Base-by-base conservation (phyloP, 208 protist genomes). In the Phytomonas sp. region DNA sequence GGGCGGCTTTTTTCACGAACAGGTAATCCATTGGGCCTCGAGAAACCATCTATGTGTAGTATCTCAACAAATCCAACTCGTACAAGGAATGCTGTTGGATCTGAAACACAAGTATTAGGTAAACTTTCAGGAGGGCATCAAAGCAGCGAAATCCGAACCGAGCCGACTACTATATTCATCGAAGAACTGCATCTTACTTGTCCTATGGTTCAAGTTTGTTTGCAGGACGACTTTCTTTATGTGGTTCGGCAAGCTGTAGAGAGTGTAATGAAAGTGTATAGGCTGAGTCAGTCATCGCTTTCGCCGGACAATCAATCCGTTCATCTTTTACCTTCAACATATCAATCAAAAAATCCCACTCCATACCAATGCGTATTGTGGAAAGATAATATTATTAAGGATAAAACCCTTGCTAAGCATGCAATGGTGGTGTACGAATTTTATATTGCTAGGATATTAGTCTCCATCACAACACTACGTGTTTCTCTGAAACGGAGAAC, bases 201-300 rank as follows among this genome's bases (percentile, higher is more conserved):
- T 7, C 73, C 70, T 36, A 79, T 70, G 30, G 63, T 88, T 14
- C 72, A 63, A 6, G 52, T 93, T 37, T 71, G 81, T 30, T 70
- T 89, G n/a, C 49, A 79, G 37, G 88, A 93, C 52, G 62, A 76
- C 31, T 82, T 93, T 37, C 66, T 91, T 7, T 88, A 81, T 70
- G 73, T 80, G 16, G n/a, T 82, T 61, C 75, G 76, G 16, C 62
- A 80, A 26, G 73, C 81, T 6, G 49, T 66, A 16, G 70, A 77
- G 66, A 68, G 72, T 31, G 29, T 73, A 7, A 34, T 59, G 11
- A 70, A 81, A 32, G 75, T 73, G 40, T 34, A 66, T 40, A 36
- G 45, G 14, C 19, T 29, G n/a, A 49, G 30, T 14, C 31, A 32
- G n/a, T n/a, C 36, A 52, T 40, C 45, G 19, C 40, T 36, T 30